phyloP scores from a whole-genome alignment of 345 rosid species.

The Psidium guajava region DNA sequence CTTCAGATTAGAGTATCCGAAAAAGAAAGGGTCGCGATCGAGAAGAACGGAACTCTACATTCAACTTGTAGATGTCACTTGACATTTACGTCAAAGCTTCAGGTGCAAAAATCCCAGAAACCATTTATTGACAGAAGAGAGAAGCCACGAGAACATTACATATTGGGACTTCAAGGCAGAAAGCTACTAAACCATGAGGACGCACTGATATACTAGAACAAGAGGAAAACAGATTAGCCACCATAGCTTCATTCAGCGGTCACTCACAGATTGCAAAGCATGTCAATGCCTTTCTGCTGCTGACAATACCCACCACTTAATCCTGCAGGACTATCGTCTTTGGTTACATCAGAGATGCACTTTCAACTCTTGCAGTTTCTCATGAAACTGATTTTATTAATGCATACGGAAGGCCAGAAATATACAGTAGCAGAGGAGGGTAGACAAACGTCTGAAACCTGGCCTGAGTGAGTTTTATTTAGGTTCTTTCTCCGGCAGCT shows the following conservation, averaged over 20 bases:
- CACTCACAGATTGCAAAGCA: not conserved
- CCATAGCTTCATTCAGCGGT: not conserved
- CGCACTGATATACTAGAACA: not conserved
- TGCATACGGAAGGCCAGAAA: not conserved
- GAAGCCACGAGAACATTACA: not conserved
- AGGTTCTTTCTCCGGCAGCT: slow-evolving; percentile 41
- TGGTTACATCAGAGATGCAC: not conserved
- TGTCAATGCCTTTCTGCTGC: not conserved
- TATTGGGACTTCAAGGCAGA: not conserved
- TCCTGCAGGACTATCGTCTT: not conserved
- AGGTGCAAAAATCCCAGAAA: not conserved
- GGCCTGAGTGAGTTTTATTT: slow-evolving; percentile 8
- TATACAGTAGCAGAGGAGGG: not conserved
- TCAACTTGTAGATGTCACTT: not conserved
- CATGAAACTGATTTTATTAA: slow-evolving; percentile 5
- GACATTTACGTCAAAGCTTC: not conserved
- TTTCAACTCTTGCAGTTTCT: not conserved
- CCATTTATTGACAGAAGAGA: not conserved
- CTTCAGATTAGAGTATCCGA: not conserved
- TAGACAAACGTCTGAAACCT: not conserved
- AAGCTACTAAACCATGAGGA: not conserved
- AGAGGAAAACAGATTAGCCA: not conserved
- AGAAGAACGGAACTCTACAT: not conserved
- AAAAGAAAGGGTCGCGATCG: not conserved
- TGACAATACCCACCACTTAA: not conserved